These are phyloP conservation scores for Cryptococcus hybrid DNA, from an alignment of 1,284 basidiomycete species.

Conservation along the genomic window DNA sequence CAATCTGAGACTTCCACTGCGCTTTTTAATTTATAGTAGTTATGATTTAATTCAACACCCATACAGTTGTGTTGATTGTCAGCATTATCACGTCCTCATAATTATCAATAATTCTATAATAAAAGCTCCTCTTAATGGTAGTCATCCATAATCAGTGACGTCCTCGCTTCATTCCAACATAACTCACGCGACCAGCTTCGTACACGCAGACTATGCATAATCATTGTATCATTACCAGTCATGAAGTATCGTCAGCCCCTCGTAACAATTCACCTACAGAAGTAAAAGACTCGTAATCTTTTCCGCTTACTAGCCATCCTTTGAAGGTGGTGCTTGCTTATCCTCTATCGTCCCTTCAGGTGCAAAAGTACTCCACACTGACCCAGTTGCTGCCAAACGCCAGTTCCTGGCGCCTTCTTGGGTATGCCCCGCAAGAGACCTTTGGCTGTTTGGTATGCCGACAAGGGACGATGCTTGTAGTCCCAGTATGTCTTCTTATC, in stretches of 20 bases:
- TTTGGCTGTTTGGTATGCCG: slow-evolving; percentile 56
- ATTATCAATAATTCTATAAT: no score
- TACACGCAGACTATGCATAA: no score
- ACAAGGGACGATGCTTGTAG: slow-evolving; percentile 44
- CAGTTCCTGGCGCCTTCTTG: slow-evolving; percentile 13
- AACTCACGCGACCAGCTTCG: no score
- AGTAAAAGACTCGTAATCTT: slow-evolving; percentile 57
- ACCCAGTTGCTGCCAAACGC: neutral
- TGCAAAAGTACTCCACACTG: slow-evolving; percentile 6
- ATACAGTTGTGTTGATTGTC: no score
- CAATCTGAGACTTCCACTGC: no score
- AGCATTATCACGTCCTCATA: no score
- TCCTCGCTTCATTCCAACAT: no score
- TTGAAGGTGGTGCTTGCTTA: slow-evolving; percentile 51
- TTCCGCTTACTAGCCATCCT: slow-evolving; percentile 57
- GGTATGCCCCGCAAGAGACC: slow-evolving; percentile 49
- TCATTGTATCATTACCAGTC: neutral
- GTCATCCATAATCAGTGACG: no score
- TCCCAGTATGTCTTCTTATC: slow-evolving; percentile 44
- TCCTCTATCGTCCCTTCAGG: neutral
- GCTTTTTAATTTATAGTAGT: no score
- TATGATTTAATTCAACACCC: no score
- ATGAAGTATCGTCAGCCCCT: neutral
- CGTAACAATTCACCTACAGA: neutral
- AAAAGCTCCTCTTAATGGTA: no score